Conservation (phyloP, 2,329 filamentous ascomycete species). For the Alternaria incomplexa region DNA sequence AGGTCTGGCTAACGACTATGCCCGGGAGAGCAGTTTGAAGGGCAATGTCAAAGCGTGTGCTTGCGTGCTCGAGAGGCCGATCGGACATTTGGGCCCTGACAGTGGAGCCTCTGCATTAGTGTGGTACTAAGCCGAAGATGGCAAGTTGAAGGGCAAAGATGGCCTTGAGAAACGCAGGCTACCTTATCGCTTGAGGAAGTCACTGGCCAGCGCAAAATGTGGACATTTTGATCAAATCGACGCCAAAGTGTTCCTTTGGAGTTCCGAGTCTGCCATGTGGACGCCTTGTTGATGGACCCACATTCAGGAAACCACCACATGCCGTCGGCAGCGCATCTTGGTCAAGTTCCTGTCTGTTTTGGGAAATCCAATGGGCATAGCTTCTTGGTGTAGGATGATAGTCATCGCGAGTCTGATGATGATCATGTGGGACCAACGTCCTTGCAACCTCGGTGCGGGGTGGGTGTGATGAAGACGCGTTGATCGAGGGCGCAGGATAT, state of each 20-base stretch:
- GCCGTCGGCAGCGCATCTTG: neutral
- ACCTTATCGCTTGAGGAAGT: neutral
- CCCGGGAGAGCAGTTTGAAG: neutral
- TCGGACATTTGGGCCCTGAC: neutral
- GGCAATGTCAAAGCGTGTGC: neutral
- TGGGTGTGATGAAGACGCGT: neutral
- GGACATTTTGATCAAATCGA: neutral
- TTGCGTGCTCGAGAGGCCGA: neutral
- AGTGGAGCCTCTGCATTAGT: neutral
- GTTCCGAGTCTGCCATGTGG: neutral
- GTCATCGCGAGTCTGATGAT: neutral
- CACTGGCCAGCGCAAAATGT: neutral
- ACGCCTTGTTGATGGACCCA: neutral
- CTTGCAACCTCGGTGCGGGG: neutral
- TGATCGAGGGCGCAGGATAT: neutral
- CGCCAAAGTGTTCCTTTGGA: neutral
- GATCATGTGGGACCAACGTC: neutral
- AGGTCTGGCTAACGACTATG: neutral
- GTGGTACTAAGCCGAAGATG: neutral
- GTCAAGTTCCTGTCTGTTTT: neutral
- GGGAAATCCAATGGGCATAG: neutral
- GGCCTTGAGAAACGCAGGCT: neutral
- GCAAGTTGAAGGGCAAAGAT: neutral
- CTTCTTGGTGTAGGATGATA: neutral
- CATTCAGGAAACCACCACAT: neutral